phyloP scores from a whole-genome alignment of 768 basidiomycete genomes.

The Xerocomus brunneocitrinus region DNA sequence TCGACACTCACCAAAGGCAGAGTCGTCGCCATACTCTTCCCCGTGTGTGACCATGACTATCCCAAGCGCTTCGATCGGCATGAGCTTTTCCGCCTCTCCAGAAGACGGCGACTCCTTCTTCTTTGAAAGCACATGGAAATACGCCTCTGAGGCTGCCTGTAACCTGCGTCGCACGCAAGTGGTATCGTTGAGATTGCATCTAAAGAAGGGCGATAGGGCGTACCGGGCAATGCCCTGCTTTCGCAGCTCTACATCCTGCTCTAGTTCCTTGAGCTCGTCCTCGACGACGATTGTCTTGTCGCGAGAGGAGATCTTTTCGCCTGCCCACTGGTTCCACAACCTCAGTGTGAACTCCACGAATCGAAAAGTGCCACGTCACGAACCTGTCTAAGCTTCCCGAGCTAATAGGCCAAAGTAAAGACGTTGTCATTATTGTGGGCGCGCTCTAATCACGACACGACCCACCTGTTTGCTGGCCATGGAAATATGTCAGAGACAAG shows the following conservation, averaged over 20 bases:
- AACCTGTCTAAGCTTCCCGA: slow-evolving; percentile 78
- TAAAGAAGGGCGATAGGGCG: slow-evolving; percentile 19
- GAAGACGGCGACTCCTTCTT: slow-evolving; percentile 64
- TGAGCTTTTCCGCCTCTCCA: slow-evolving; percentile 62
- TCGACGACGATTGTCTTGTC: slow-evolving; percentile 73
- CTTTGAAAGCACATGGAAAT: slow-evolving; percentile 68
- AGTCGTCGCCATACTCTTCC: slow-evolving; percentile 75
- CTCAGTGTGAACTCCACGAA: slow-evolving; percentile 14
- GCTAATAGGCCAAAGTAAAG: slow-evolving; percentile 35
- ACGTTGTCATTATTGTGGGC: neutral
- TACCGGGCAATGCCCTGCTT: slow-evolving; percentile 70
- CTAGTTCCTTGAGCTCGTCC: slow-evolving; percentile 73
- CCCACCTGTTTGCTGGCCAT: slow-evolving; percentile 70
- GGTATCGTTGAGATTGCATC: neutral
- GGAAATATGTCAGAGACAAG: neutral
- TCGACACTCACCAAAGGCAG: slow-evolving; percentile 53
- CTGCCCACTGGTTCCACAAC: slow-evolving; percentile 63
- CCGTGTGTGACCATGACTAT: slow-evolving; percentile 85
- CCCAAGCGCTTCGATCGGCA: slow-evolving; percentile 75
- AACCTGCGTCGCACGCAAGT: slow-evolving; percentile 42
- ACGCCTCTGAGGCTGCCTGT: slow-evolving; percentile 64
- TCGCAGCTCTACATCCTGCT: slow-evolving; percentile 79
- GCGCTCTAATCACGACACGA: neutral
- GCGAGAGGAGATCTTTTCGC: slow-evolving; percentile 80
- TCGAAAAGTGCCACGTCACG: slow-evolving; percentile 13